These are phyloP conservation scores for Ophiostoma quercus DNA, from an alignment of 2,329 filamentous ascomycete genomes.

Conservation along the genomic window DNA sequence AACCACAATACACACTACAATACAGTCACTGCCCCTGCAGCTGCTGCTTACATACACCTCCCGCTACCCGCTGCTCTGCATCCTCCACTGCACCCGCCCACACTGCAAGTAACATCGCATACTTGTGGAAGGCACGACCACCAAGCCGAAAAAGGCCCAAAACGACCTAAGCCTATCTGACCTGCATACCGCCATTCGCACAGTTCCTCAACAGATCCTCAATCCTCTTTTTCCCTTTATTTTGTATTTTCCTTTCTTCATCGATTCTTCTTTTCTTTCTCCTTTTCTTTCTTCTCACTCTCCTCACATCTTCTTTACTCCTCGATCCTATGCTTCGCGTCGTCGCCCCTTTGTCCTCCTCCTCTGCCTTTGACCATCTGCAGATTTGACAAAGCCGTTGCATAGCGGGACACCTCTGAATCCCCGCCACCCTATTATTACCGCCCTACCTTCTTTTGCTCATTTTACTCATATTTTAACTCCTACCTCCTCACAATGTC, in stretches of 20 bases:
- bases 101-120: not conserved
- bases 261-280: not conserved
- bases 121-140: not conserved
- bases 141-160: slow-evolving; percentile 6
- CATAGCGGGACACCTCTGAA: not conserved
- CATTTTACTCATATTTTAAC: not conserved
- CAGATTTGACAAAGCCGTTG: slow-evolving; percentile 3
- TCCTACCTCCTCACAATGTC: not conserved
- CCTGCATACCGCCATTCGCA: slow-evolving; percentile 18
- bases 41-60: not conserved
- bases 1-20: not conserved
- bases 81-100: not conserved
- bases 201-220: slow-evolving; percentile 7
- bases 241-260: not conserved
- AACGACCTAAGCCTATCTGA: slow-evolving; percentile 12
- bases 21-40: not conserved
- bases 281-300: not conserved
- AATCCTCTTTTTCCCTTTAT: slow-evolving; percentile 2
- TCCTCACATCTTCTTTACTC: not conserved
- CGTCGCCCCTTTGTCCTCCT: not conserved
- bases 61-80: slow-evolving; percentile 9
- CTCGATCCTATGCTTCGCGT: not conserved
- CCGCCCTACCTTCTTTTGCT: not conserved
- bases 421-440: not conserved
- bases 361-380: not conserved